Evolutionary conservation across 345 rosid species (phyloP), one percentile per base, ranked within the genome.

Genomic region (Lepidium sativum): DNA sequence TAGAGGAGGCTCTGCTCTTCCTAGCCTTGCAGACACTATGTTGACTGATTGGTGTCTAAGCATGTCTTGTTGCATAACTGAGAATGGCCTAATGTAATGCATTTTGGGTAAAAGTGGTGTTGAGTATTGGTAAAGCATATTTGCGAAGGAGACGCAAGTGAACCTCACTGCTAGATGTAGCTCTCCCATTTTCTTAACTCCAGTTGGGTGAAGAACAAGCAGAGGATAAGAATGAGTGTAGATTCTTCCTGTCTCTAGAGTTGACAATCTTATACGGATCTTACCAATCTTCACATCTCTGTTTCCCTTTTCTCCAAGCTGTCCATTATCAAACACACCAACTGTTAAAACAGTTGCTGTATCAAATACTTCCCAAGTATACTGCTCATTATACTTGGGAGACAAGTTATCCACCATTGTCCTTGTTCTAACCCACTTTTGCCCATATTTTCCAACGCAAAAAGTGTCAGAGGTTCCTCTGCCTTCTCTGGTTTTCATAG

Each of bases 101-200:
- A 95, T 95, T 79, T 88, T 95, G 0, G 99, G 97, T 25, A 95
- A 61, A 65, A 95, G 80, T 5, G 99, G 97, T n/a, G 76, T 75
- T 0, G 95, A 77, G 75, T 95, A 95, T 54, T 81, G 82, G 75
- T 80, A 88, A 73, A 95, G 86, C 99, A 95, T 86, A 73, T 91
- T 95, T 0, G 74, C 81, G 41, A 91, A 84, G 1, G 96, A 91
- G 31, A 80, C 68, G 80, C 97, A 91, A 0, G 95, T 80, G 67
- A 91, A 88, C 33, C 96, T 77, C 20, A 95, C 82, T 0, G 97
- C 99, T 70, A 95, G 67, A 74, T 95, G 99, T 50, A 91, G 18
- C 68, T 95, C 99, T 2, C 99, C 99, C 97, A 88, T 95, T 72
- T 95, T 95, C 82, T 91, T 91, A 33, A 95, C 88, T 14, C 99